Evolutionary conservation across 768 basidiomycete genomes (phyloP).

Genomic region (Serendipita indica): DNA sequence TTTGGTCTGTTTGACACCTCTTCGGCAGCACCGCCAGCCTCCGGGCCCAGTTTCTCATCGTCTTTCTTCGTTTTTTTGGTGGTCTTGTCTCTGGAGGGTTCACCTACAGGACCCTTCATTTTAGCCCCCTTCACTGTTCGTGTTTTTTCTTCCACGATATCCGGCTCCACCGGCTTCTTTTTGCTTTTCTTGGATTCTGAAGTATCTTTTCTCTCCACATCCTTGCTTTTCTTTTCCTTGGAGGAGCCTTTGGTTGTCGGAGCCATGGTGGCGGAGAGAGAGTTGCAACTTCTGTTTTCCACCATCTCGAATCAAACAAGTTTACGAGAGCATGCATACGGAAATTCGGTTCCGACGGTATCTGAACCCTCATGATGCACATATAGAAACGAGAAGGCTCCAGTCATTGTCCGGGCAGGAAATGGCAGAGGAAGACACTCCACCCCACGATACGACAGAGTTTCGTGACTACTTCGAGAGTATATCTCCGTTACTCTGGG

Average conservation of each 20-base stretch:
- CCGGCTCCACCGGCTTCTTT: not conserved
- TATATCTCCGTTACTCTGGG: too few species aligned
- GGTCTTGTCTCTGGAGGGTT: too few species aligned
- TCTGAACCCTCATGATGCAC: not conserved
- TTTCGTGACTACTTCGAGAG: too few species aligned
- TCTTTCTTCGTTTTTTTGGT: not conserved
- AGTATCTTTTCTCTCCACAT: not conserved
- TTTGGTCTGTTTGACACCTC: not conserved
- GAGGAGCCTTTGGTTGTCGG: not conserved
- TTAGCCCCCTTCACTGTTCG: too few species aligned
- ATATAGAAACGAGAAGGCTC: too few species aligned
- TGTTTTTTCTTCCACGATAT: too few species aligned
- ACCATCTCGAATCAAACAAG: not conserved
- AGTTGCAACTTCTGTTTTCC: not conserved
- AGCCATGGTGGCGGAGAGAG: not conserved
- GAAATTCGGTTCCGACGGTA: not conserved
- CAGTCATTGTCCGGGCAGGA: too few species aligned
- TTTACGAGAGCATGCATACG: not conserved
- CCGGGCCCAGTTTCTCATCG: not conserved
- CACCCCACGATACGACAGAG: too few species aligned
- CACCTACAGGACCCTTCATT: too few species aligned
- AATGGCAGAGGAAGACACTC: too few species aligned
- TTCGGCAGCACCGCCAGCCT: not conserved
- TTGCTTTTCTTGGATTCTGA: not conserved
- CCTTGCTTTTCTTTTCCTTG: not conserved